Base-by-base conservation (phyloP, 2,329 filamentous ascomycete genomes). In the Ceratocystis variospora region DNA sequence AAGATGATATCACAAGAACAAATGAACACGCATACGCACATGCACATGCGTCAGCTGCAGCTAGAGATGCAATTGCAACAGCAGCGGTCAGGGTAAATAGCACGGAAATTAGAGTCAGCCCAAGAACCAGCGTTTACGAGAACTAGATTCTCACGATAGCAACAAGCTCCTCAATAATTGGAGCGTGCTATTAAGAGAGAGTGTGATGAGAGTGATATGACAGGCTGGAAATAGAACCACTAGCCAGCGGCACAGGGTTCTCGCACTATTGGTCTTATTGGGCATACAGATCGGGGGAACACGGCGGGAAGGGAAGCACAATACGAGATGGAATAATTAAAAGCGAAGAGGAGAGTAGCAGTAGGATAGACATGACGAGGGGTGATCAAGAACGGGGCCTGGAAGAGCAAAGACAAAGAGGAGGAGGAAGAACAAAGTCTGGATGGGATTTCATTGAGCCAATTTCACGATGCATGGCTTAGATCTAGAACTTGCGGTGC, bases 401-500 rank as follows among this genome's bases (percentile, higher is more conserved):
- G 6, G 25, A 10, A 17, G 15, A 10, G 22, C 6, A 31, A 5
- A 57, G 53, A 22, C 12, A 31, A 12, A 33, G 55, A 59, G 5
- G 28, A 33, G 10, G 12, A 33, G 5, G 15, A 33, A 59, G 55
- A 59, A 59, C 55, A 59, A 59, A 59, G 55, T 59, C 17, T 59
- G 55, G 55, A 59, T 59, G 55, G 55, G 55, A 59, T 37, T 59
- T 4, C 28, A 31, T 31, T 33, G 55, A 59, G 55, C 25, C 28
- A 59, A 59, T 59, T 59, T 59, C 55, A 59, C 17, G 55, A 59
- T n/a, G 28, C 55, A 59, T 59, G 55, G 55, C 55, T n/a, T n/a
- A 8, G 48, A 25, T 10, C 22, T 19, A 19, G n/a, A 25, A 25
- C 48, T 50, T n/a, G 48, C n/a, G n/a, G 48, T 15, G 10, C 37